A percentile compares a stretch with the other conserved stretches of the same genome.
Conservation (phyloP, 2,329 filamentous ascomycete species). For the Trichoderma atroviride region DNA sequence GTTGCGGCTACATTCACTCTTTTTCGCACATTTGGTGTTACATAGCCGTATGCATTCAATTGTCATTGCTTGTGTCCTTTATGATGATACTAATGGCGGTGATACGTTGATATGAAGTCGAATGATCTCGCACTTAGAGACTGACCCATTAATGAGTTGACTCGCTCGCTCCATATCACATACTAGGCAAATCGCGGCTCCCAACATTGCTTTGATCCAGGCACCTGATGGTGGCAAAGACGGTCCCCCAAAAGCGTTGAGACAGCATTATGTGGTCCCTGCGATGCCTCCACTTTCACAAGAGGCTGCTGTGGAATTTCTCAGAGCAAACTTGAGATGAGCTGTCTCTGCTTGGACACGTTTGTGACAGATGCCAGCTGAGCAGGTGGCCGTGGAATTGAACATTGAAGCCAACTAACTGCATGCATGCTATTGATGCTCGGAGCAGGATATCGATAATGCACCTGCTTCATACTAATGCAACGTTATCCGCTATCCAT, state of each 20-base stretch:
- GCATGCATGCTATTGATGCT: background rate
- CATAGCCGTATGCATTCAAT: background rate
- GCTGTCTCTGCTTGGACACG: background rate
- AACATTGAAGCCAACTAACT: background rate
- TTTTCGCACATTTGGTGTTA: background rate
- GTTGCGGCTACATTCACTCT: background rate
- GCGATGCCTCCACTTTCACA: slow-evolving; percentile 5
- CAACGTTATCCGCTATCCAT: background rate
- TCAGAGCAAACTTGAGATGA: background rate
- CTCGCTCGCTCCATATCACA: background rate
- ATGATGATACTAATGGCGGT: background rate
- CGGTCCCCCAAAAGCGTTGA: slow-evolving; percentile 20
- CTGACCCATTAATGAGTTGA: background rate
- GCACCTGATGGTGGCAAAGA: slow-evolving; percentile 1
- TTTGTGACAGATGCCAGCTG: background rate
- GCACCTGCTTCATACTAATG: background rate
- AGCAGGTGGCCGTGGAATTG: background rate
- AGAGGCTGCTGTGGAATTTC: background rate
- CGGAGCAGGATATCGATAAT: slow-evolving; percentile 17
- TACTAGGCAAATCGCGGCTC: background rate
- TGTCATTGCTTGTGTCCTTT: background rate
- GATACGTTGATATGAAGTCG: background rate
- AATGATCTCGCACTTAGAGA: background rate
- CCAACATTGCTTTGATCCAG: slow-evolving; percentile 4
- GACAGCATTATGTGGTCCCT: slow-evolving; percentile 8